Evolutionary conservation across 78 protist species (phyloP).

Genomic region (Isochrysis galbana): DNA sequence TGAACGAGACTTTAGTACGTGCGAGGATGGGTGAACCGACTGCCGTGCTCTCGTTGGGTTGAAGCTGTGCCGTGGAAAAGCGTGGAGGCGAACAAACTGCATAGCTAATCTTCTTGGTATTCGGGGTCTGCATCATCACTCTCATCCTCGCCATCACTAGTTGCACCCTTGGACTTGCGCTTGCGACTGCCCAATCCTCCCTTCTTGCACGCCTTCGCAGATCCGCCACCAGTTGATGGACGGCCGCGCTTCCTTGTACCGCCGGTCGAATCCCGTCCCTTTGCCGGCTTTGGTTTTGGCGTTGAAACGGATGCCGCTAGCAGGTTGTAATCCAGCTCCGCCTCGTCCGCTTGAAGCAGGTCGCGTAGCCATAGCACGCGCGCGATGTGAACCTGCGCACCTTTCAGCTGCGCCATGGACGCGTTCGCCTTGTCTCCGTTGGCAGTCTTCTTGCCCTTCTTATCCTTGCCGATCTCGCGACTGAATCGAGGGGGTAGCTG

Average conservation of each 20-base stretch:
- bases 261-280: neutral
- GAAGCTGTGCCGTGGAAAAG: too few species aligned
- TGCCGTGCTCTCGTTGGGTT: too few species aligned
- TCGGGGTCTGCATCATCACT: too few species aligned
- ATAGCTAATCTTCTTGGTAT: too few species aligned
- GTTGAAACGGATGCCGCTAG: neutral
- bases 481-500: neutral
- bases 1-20: too few species aligned
- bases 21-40: too few species aligned
- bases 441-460: neutral
- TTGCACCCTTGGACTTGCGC: neutral
- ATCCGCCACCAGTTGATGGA: neutral
- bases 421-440: neutral
- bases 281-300: neutral
- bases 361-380: neutral
- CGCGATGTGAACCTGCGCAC: neutral
- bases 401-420: neutral
- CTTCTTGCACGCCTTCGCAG: too few species aligned
- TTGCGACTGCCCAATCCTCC: neutral
- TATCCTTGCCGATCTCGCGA: neutral
- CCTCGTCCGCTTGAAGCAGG: neutral
- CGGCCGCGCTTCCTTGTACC: neutral
- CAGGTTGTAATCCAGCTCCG: neutral
- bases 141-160: too few species aligned
- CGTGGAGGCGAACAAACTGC: too few species aligned